Percentiles rank a stretch among this genome's conserved stretches.
These are phyloP conservation scores for Chlorella sp. DNA, from an alignment of 139 green algal species.

Conservation along the genomic window DNA sequence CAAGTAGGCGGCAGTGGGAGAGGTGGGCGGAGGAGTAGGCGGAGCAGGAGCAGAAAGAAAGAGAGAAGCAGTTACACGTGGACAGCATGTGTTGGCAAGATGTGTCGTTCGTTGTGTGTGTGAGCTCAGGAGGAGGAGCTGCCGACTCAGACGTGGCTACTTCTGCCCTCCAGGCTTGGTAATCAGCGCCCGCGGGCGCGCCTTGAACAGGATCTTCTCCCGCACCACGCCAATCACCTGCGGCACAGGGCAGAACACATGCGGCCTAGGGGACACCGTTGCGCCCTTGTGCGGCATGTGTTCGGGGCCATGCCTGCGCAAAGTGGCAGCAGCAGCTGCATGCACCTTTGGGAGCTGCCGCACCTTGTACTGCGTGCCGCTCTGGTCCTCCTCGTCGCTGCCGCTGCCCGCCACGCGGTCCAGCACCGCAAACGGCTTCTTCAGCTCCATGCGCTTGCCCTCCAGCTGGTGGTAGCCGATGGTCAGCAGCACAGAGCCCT, in stretches of 20 bases:
- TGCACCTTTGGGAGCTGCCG: too few relatives aligned
- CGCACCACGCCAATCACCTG: constrained; percentile 78
- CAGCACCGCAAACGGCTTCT: constrained; percentile 84
- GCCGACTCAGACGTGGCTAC: too few relatives aligned
- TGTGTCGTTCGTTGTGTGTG: too few relatives aligned
- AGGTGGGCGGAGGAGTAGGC: too few relatives aligned
- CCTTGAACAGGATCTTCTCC: constrained; percentile 87
- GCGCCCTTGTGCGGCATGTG: too few relatives aligned
- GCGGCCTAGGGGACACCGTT: background rate
- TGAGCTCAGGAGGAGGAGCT: background rate
- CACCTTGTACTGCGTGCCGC: constrained; percentile 20
- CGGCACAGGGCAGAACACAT: background rate
- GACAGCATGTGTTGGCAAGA: background rate
- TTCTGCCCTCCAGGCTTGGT: constrained; percentile 35
- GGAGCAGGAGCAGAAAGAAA: too few relatives aligned
- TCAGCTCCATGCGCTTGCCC: constrained; percentile 76
- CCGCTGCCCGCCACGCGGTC: constrained; percentile 36
- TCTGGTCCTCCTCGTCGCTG: background rate
- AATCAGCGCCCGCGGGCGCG: constrained; percentile 76
- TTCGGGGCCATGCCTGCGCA: too few relatives aligned
- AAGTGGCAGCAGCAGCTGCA: too few relatives aligned
- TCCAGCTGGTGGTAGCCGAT: constrained; percentile 89
- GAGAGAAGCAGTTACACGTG: too few relatives aligned
- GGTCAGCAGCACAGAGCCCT: constrained; percentile 64
- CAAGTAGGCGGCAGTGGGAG: background rate